These are phyloP conservation scores for Neltuma alba DNA, from an alignment of 306 rosid species.

Conservation along the genomic window DNA sequence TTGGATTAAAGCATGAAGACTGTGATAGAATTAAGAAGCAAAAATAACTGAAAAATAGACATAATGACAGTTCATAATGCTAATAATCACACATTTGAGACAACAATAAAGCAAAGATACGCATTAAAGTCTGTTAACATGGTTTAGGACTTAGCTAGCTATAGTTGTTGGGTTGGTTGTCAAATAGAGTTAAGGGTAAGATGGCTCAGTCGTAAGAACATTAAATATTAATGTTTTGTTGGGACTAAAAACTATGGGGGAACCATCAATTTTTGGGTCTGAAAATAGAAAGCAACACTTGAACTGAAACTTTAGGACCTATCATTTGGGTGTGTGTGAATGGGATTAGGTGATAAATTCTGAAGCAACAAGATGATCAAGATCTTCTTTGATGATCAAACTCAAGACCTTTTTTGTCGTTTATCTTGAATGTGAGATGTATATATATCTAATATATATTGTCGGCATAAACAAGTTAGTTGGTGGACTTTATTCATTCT, in stretches of 20 bases:
- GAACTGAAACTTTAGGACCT: constrained; percentile 43
- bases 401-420: constrained; percentile 46
- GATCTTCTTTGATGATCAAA: constrained; percentile 43
- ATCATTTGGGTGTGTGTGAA: constrained; percentile 36
- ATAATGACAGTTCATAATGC: constrained; percentile 52
- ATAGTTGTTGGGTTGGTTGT: constrained; percentile 71
- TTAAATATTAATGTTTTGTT: background rate
- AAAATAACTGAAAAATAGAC: constrained; percentile 63
- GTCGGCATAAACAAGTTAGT: background rate
- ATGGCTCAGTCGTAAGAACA: constrained; percentile 53
- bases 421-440: constrained; percentile 6
- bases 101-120: constrained; percentile 31
- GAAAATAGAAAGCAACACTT: constrained; percentile 59
- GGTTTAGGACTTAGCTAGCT: constrained; percentile 29
- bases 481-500: background rate
- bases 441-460: background rate
- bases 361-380: constrained; percentile 40
- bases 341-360: constrained; percentile 44
- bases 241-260: too few species aligned
- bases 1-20: constrained; percentile 46
- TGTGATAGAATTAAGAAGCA: constrained; percentile 57
- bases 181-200: constrained; percentile 60
- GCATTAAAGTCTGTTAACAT: background rate
- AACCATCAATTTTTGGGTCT: constrained; percentile 65
- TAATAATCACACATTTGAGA: constrained; percentile 34